Evolutionary conservation across 2,329 filamentous ascomycete genomes (phyloP), one percentile per base, ranked within the genome.

Genomic region (Podosphaera fusca): DNA sequence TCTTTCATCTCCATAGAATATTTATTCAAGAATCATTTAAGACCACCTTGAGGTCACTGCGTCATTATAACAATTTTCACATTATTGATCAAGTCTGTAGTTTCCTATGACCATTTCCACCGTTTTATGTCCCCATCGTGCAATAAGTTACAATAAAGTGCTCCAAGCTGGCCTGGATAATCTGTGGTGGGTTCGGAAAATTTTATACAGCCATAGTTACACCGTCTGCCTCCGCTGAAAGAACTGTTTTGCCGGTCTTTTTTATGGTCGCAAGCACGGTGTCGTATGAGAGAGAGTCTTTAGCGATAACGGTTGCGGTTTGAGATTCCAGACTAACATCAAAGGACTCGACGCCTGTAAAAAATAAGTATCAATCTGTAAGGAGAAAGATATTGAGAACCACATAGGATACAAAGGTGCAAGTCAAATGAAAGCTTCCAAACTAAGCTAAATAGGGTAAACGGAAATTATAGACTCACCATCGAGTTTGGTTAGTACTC

Each of bases 171-270:
- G 38, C 10, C 38, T 14, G n/a, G 10, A 12, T 12, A 12, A 42
- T 7, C 10, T 42, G 10, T 3, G 5, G n/a, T 6, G 38, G 21
- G 21, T 21, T 21, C 1, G 21, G 21, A 21, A 12, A 42, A 42
- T 42, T 4, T 42, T 42, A 42, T 42, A 42, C 10, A 42, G 38
- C n/a, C 5, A 8, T 42, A 42, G 69, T 67, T 59, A 77, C 74
- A 57, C 84, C 85, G 67, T 89, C 84, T 31, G 77, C 82, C 73
- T 81, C 79, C 63, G 77, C 85, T 34, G 76, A 81, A 71, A 85
- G 94, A 68, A 95, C 82, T 67, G 84, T 84, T 80, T 95, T 95
- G 67, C 89, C 89, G 10, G 89, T 95, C 81, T 95, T 95, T 77
- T 84, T 82, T 70, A 95, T 95, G 69, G 86, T 94, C 68, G 78